phyloP scores from a whole-genome alignment of 306 rosid genomes.

The Cucurbita moschata region DNA sequence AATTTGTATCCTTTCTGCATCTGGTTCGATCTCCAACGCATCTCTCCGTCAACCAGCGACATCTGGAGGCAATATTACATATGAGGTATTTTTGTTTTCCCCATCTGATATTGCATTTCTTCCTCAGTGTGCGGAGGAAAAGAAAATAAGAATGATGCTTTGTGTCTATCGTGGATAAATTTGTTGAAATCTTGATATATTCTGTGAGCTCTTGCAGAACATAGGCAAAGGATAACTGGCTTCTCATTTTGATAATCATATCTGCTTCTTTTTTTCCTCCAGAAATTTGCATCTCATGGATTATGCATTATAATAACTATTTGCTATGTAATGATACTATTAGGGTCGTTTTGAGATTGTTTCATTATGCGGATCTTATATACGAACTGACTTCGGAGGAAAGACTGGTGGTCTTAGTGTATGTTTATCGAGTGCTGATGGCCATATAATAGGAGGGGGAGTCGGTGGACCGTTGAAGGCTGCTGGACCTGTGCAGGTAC shows the following conservation, averaged over 20 bases:
- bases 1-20: constrained; percentile 82
- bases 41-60: constrained; percentile 89
- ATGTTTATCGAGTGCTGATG: constrained; percentile 67
- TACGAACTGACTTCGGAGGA: constrained; percentile 58
- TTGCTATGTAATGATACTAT: constrained; percentile 9
- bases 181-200: neutral
- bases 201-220: neutral
- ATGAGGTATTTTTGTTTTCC: constrained; percentile 44
- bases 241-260: neutral
- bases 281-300: neutral
- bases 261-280: neutral
- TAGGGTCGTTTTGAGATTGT: constrained; percentile 93
- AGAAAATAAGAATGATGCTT: neutral
- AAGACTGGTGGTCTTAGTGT: constrained; percentile 81
- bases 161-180: neutral
- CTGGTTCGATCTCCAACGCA: constrained; percentile 79
- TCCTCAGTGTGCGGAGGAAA: neutral
- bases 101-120: neutral
- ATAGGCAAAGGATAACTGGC: neutral
- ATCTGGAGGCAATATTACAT: constrained; percentile 77
- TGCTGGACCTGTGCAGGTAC: constrained; percentile 97
- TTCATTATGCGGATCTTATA: constrained; percentile 80
- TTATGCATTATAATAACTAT: neutral
- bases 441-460: constrained; percentile 92
- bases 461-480: constrained; percentile 89